Evolutionary conservation across 768 basidiomycete species (phyloP), one percentile per base, ranked within the genome.

Genomic region (Boletus huronensis): DNA sequence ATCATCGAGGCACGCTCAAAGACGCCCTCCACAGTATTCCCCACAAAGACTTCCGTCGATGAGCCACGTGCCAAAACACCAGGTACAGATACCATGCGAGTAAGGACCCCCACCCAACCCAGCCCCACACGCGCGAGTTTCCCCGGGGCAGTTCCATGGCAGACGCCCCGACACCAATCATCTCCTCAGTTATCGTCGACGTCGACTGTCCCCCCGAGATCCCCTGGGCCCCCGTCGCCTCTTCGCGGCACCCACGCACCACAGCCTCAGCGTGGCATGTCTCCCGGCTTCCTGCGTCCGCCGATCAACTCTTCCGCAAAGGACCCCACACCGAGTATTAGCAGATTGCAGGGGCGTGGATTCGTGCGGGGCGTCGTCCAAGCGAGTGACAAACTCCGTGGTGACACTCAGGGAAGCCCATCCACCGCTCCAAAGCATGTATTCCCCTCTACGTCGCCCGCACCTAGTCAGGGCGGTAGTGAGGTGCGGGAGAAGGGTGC

Each of bases 311-410:
- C 81, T 9, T 65, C 77, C 4, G 68, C 76, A 48, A 92, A 91
- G 66, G 89, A 90, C 42, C 81, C 81, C 4, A 90, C 89, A 2
- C 91, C 91, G 0, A 91, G 88, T 66, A 81, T 93, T 31, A 92
- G 88, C 57, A 75, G 90, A 55, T 71, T 93, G 17, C 85, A 92
- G 63, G 91, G 91, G 19, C 83, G 91, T 38, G 91, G 91, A 5
- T 92, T 93, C 64, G 91, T 93, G 3, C 86, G 89, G 69, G 89
- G 79, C 58, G 83, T 90, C 74, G 86, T 93, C 32, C 84, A 87
- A 69, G 85, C 78, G 44, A 89, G 82, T 61, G 74, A 79, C 17
- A 75, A 80, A 58, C 68, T 85, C 5, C 79, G 82, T 55, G 53
- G 57, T 10, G 61, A 62, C 1, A 29, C 70, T 10, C 64, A 65